Base-by-base conservation (phyloP, 2,329 filamentous ascomycete species). In the Fusarium tjaetaba region DNA sequence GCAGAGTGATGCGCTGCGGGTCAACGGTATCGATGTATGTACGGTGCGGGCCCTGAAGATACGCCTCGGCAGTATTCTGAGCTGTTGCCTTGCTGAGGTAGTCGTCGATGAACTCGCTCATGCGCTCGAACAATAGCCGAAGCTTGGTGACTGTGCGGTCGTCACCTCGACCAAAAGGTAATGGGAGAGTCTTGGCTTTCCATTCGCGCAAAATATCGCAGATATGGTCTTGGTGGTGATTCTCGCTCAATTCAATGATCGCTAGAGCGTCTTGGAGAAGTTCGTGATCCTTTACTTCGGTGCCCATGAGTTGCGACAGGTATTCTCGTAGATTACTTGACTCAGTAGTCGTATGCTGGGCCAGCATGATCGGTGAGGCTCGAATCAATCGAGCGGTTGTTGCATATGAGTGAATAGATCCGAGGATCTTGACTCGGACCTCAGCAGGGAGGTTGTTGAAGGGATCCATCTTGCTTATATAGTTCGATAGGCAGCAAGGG, bases 251-350 rank as follows among this genome's bases (percentile, higher is more conserved):
- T 9, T 30, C 9, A 4, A 60, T 32, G 22, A 60, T 22, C 5
- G 20, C 57, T 4, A 60, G 34, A 24, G 34, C 57, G n/a, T 60
- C 57, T 30, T 60, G 57, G 10, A 60, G 57, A 24, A 39, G 11
- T 4, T 10, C 43, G 24, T 60, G 22, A 26, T 22, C 26, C 8
- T 32, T 15, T 11, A 7, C n/a, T 4, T 39, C 20, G 5, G 22
- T 20, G 7, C 26, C 57, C 7, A 30, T 16, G 20, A 60, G 32
- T n/a, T 39, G 14, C 18, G 43, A 30, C 2, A 60, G 5, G 18
- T 52, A 60, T 15, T 14, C 11, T 1, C 10, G 18, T 16, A 52
- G 8, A 20, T 51, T 16, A 2, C 4, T 22, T 3, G 15, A 36
- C 14, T 24, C 22, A 7, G 45, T 38, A 15, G 22, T 38, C 1